Conservation (phyloP, 1,284 basidiomycete species). For the Thecaphora thlaspeos region DNA sequence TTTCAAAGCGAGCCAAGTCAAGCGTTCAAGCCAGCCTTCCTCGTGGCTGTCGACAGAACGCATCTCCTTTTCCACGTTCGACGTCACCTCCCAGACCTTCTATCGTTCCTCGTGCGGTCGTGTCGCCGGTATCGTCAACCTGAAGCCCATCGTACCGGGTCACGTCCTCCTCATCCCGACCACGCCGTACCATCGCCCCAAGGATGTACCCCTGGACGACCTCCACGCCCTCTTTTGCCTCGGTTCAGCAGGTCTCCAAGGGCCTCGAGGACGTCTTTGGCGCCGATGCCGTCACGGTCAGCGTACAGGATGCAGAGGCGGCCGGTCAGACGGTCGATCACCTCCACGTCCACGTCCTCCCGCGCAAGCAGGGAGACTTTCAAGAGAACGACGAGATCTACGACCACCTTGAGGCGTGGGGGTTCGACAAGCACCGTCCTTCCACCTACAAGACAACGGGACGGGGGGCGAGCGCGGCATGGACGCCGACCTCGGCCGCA, state of each 20-base stretch:
- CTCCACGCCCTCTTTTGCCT: slow-evolving; percentile 37
- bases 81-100: slow-evolving; percentile 40
- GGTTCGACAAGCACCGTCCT: slow-evolving; percentile 25
- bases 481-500: slow-evolving; percentile 41
- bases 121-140: slow-evolving; percentile 48
- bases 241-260: slow-evolving; percentile 41
- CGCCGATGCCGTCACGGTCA: slow-evolving; percentile 47
- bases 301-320: slow-evolving; percentile 50
- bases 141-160: slow-evolving; percentile 55
- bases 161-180: slow-evolving; percentile 53
- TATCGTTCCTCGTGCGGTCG: slow-evolving; percentile 19
- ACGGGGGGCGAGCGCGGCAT: slow-evolving; percentile 11
- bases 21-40: no score
- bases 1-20: no score
- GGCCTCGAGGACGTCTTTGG: slow-evolving; percentile 41
- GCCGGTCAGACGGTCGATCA: slow-evolving; percentile 52
- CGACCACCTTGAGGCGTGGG: slow-evolving; percentile 16
- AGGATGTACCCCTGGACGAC: slow-evolving; percentile 29
- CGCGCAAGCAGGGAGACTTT: slow-evolving; percentile 48
- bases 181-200: slow-evolving; percentile 33
- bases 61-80: slow-evolving; percentile 39
- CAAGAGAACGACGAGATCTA: slow-evolving; percentile 50
- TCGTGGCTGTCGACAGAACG: no score
- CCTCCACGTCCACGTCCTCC: slow-evolving; percentile 55
- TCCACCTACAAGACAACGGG: slow-evolving; percentile 10